Evolutionary conservation across 164 flowering plant species (phyloP), one percentile per base, ranked within the genome.

Genomic region (Kingdonia uniflora): DNA sequence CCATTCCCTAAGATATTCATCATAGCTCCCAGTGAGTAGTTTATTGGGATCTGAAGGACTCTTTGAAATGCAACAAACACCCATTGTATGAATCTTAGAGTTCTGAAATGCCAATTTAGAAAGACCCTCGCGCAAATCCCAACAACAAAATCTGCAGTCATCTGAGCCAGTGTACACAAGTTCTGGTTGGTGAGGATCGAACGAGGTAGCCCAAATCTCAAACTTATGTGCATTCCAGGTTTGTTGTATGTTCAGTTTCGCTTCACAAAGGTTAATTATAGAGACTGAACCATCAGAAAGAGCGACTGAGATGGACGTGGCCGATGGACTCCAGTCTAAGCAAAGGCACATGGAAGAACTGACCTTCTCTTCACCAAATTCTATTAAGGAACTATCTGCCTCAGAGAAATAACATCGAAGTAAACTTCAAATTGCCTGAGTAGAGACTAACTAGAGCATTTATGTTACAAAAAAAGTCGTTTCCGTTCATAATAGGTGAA

Each of bases 341-440:
- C 77, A 94, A 42, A 94, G 76, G 75, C 99, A 88, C 99, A 94
- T 88, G 16, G 96, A 82, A 14, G 85, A 73, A 60, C 81, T 79
- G 19, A 88, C 53, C 41, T 73, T 66, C 58, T 73, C 71, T 19
- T 51, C 57, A 49, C 47, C 37, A 20, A 75, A 42, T 61, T 85
- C 94, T 52, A 43, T 69, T 51, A 87, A 65, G 41, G 38, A 22
- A n/a, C 35, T 57, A 19, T 76, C 91, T 80, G 67, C 68, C 66
- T 33, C 42, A 37, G 23, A 51, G 5, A 23, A 38, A 38, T n/a
- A 48, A 11, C 14, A 21, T 20, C 19, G 20, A 45, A 11, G 23
- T 29, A 33, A 44, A 44, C 4, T 37, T 37, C n/a, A n/a, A n/a
- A n/a, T n/a, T n/a, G n/a, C n/a, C n/a, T n/a, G n/a, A n/a, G n/a